Conservation (phyloP, 1,284 basidiomycete genomes). For the Amylostereum chailletii region DNA sequence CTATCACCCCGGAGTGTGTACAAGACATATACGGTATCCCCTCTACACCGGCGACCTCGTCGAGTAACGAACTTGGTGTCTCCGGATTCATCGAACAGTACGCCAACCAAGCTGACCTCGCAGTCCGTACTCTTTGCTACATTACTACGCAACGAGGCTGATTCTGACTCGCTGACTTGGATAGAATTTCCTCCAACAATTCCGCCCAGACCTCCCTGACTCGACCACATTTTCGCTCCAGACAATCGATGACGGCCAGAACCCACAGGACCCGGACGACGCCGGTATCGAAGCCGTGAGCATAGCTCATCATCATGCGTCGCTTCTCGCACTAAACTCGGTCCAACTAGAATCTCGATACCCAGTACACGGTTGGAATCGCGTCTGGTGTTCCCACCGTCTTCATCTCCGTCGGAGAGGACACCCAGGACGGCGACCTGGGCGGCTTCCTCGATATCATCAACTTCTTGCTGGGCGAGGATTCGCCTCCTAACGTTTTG, state of each 20-base stretch:
- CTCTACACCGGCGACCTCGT: conserved; percentile 19
- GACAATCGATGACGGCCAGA: conserved; percentile 14
- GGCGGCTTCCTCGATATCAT: conserved; percentile 45
- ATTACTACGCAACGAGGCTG: neutral
- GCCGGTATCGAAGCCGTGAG: conserved; percentile 25
- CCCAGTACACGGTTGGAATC: conserved; percentile 49
- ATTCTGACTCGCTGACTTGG: neutral
- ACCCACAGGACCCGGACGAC: conserved; percentile 25
- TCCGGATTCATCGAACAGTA: conserved; percentile 24
- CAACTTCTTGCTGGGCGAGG: conserved; percentile 38
- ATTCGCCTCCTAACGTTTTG: conserved; percentile 37
- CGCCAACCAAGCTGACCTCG: conserved; percentile 11
- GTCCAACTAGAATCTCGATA: neutral
- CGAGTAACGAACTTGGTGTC: conserved; percentile 20
- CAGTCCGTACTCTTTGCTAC: neutral
- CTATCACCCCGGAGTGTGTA: conserved; percentile 21
- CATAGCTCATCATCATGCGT: conserved; percentile 14
- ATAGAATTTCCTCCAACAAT: conserved; percentile 10
- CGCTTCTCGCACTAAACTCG: neutral
- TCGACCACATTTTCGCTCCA: conserved; percentile 17
- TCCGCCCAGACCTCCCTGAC: conserved; percentile 20
- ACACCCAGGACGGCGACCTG: conserved; percentile 45
- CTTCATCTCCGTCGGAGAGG: conserved; percentile 44
- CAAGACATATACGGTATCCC: conserved; percentile 25
- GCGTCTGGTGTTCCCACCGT: conserved; percentile 51